Evolutionary conservation across 805 yeast genomes (phyloP), one percentile per base, ranked within the genome.

Genomic region (Hanseniaspora pseudoguilliermondii): DNA sequence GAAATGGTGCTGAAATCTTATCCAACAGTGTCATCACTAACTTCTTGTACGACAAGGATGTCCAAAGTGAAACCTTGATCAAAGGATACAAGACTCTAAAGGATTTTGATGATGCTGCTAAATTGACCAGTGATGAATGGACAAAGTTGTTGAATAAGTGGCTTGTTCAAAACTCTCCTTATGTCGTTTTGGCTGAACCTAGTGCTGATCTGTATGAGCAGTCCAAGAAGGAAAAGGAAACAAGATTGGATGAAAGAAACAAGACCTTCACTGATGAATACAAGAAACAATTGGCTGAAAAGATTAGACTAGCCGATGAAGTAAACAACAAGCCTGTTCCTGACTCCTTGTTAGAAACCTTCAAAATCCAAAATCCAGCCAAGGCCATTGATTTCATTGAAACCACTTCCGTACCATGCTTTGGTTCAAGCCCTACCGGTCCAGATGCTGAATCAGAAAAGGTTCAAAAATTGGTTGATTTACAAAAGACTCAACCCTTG

Each of bases 271-370:
- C 90, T 16, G 73, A 74, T 44, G 73, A 73, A 0, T 95, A 93
- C 0, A 76, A 85, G 44, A 67, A 69, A 18, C 63, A 75, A 39
- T 68, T 86, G 43, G 78, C 71, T 13, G 66, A 74, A 27, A 71
- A 72, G 50, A 71, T 93, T 42, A 74, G 81, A 27, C 59, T 64
- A 0, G 97, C 97, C 0, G 82, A 80, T 61, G 72, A 66, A 2
- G 74, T 73, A 48, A 91, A 91, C 66, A 85, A 87, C 64, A 70
- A 63, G n/a, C 84, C 85, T 23, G 84, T 93, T 59, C 97, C 97
- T 0, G 75, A 78, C 11, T 75, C 75, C 1, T 69, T 89, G 6
- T 66, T 91, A 20, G 71, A 76, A 3, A 64, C 74, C 27, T 89
- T 88, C 68, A 78, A 78, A 3, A 76, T 78, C 25, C 90, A 95